These are phyloP conservation scores for Posidonia oceanica DNA, from an alignment of 116 monocot genomes.

Conservation along the genomic window DNA sequence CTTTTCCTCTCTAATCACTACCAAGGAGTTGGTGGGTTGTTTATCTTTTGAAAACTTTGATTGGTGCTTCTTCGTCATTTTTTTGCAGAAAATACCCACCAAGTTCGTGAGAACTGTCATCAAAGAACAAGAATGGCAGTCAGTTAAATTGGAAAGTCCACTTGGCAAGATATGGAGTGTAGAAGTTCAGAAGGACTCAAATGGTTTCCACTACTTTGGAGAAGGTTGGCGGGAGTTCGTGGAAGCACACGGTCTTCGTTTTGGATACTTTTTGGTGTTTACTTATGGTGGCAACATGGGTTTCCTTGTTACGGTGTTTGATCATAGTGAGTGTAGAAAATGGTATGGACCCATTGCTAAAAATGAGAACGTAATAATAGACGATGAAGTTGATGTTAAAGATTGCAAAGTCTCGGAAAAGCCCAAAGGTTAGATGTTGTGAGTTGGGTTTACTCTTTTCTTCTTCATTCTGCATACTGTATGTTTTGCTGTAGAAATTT, in stretches of 20 bases:
- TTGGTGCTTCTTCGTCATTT: no score
- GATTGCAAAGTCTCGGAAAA: background rate
- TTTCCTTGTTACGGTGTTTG: background rate
- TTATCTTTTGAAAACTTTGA: no score
- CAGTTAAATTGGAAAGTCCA: background rate
- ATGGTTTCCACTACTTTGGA: background rate
- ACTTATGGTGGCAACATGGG: background rate
- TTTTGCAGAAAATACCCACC: background rate
- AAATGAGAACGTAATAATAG: background rate
- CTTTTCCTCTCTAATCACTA: no score
- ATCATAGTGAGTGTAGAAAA: background rate
- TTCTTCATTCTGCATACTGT: no score
- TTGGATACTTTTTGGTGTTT: constrained; percentile 5
- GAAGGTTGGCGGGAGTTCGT: constrained; percentile 4
- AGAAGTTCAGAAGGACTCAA: background rate
- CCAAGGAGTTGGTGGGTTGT: no score
- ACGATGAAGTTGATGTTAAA: background rate
- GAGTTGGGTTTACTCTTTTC: no score
- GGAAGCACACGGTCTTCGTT: background rate
- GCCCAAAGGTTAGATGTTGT: background rate
- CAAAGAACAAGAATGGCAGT: background rate
- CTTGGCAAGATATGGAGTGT: background rate
- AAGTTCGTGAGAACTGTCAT: background rate
- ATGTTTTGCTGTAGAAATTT: no score
- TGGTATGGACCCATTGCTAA: background rate